Conservation (phyloP, 176 grass and related monocot genomes). For the Olyra latifolia region DNA sequence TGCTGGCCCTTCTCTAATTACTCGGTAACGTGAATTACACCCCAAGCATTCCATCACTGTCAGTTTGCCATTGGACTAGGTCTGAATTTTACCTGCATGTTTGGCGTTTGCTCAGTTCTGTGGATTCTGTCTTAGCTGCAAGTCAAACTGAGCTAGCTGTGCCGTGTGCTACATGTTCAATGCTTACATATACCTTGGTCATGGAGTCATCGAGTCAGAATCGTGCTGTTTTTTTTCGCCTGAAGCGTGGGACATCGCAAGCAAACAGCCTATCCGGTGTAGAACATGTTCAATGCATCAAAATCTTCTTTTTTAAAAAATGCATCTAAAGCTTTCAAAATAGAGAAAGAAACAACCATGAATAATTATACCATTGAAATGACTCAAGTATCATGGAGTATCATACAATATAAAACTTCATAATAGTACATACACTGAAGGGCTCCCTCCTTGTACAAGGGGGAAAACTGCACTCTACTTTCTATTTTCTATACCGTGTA, state of each 20-base stretch:
- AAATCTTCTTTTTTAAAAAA: too few relatives aligned
- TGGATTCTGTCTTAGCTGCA: neutral
- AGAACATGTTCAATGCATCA: neutral
- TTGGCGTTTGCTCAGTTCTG: neutral
- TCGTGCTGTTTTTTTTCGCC: neutral
- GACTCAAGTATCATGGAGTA: too few relatives aligned
- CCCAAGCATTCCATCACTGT: neutral
- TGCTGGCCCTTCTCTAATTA: neutral
- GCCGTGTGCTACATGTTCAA: neutral
- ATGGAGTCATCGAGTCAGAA: neutral
- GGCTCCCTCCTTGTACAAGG: too few relatives aligned
- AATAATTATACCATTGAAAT: too few relatives aligned
- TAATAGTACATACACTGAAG: too few relatives aligned
- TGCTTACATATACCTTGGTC: neutral
- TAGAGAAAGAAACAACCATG: too few relatives aligned
- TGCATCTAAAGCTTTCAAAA: neutral
- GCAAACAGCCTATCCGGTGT: neutral
- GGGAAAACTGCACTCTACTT: too few relatives aligned
- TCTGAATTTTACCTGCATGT: conserved; percentile 10
- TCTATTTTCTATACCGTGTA: too few relatives aligned
- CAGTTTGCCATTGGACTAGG: neutral
- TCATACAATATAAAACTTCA: too few relatives aligned
- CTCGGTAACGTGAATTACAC: conserved; percentile 14
- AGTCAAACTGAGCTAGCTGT: neutral
- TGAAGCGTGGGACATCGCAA: neutral